phyloP scores from a whole-genome alignment of 345 rosid species.

The Aquilaria yunnanensis region DNA sequence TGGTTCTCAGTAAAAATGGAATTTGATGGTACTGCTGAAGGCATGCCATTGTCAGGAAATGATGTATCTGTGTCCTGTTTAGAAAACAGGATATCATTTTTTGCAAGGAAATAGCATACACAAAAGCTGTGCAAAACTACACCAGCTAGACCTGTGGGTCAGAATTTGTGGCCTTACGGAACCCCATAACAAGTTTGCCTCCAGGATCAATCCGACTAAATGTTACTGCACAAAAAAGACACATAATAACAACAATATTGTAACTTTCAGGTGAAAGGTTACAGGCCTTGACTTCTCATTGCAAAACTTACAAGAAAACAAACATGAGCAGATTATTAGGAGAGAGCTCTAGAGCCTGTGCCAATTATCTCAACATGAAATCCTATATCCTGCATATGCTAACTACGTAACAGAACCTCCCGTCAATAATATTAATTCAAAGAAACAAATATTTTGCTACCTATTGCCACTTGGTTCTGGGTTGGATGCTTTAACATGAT shows the following conservation, averaged over 20 bases:
- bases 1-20: slow-evolving; percentile 42
- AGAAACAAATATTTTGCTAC: too few species aligned
- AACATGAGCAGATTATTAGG: slow-evolving; percentile 1
- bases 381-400: too few species aligned
- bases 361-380: too few species aligned
- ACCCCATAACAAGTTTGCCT: slow-evolving; percentile 74
- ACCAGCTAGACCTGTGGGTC: slow-evolving; percentile 43
- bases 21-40: slow-evolving; percentile 41
- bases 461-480: too few species aligned
- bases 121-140: not conserved
- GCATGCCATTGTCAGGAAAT: slow-evolving; percentile 28
- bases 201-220: slow-evolving; percentile 87
- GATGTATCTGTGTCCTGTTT: slow-evolving; percentile 44
- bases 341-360: too few species aligned
- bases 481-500: too few species aligned
- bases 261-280: slow-evolving; percentile 1
- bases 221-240: slow-evolving; percentile 40
- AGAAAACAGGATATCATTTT: slow-evolving; percentile 7
- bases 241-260: slow-evolving; percentile 2
- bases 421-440: too few species aligned
- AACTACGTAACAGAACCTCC: too few species aligned
- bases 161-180: slow-evolving; percentile 55
- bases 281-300: not conserved
- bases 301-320: slow-evolving; percentile 2
- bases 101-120: slow-evolving; percentile 3